Evolutionary conservation across 1,284 basidiomycete genomes (phyloP).

Genomic region (Ceratobasidium sp.): DNA sequence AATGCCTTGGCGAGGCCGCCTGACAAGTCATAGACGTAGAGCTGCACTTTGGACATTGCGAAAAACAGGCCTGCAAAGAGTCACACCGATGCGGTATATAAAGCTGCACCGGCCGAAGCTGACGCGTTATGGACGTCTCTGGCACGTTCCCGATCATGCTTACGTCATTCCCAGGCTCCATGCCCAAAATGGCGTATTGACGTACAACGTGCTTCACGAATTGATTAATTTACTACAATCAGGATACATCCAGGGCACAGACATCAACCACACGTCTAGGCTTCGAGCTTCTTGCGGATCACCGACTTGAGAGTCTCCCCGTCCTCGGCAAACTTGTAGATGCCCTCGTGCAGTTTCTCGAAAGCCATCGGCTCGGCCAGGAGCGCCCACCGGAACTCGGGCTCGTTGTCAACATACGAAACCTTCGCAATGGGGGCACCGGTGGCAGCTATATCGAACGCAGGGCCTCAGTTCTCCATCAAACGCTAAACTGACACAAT

Average conservation of each 20-base stretch:
- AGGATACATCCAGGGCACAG: conserved; percentile 31
- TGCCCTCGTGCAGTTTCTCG: conserved; percentile 96
- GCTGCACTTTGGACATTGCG: conserved; percentile 61
- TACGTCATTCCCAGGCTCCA: conserved; percentile 21
- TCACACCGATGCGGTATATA: not conserved
- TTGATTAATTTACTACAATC: conserved; percentile 37
- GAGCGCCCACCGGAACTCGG: conserved; percentile 93
- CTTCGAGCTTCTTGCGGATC: conserved; percentile 79
- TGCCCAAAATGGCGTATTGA: not conserved
- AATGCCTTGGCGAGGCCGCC: conserved; percentile 81
- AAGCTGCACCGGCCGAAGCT: not conserved
- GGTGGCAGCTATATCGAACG: conserved; percentile 57
- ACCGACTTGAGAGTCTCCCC: conserved; percentile 87
- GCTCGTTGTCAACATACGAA: conserved; percentile 88
- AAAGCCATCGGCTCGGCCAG: conserved; percentile 94
- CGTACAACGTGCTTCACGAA: conserved; percentile 7
- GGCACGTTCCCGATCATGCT: conserved; percentile 26
- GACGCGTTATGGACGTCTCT: conserved; percentile 27
- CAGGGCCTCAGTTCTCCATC: too few relatives aligned
- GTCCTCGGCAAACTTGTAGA: conserved; percentile 96
- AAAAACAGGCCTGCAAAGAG: not conserved
- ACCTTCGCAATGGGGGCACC: conserved; percentile 79
- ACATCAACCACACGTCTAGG: conserved; percentile 47
- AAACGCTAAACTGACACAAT: conserved; percentile 41
- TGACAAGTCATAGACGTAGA: conserved; percentile 92